Base-by-base conservation (phyloP, 176 grass and related monocot species). In the Urochloa ruziziensis region DNA sequence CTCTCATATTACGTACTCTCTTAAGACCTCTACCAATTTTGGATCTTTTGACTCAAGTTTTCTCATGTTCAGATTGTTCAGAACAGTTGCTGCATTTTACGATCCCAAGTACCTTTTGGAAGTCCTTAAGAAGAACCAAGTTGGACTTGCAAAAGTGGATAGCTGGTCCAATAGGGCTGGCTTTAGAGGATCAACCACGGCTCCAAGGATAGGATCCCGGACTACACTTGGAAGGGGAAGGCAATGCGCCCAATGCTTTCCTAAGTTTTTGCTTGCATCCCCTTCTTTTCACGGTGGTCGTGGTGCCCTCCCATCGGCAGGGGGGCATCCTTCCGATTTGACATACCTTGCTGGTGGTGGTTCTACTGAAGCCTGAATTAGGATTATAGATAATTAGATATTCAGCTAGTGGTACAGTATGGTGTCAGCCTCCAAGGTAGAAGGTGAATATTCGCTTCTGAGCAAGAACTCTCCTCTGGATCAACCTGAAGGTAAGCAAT, bases 301-400 rank as follows among this genome's bases (percentile, higher is more conserved):
- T 14, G 93, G 93, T 88, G 93, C 93, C 88, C 93, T 95, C 86
- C 93, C 93, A 30, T 95, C 93, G 78, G 93, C 93, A 68, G 93
- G 93, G 75, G 93, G 93, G 85, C 93, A 95, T 92, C 93, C 93
- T 86, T 92, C 93, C 6, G 93, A 95, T 86, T 78, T 95, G 42
- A 95, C 93, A 43, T 88, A 90, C 79, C 88, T 95, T 69, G 93
- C 93, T 11, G 93, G 93, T 1, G 93, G 93, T 58, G 93, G 93
- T 82, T 66, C 70, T 73, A 39, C 37, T 78, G 65, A 83, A 84
- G 51, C 67, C 74, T 95, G 80, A 88, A 74, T 47, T 91, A 88
- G 67, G 46, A 42, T 18, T 58, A 6, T 74, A 82, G 87, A 76
- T 52, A 54, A 51, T 32, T 68, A 88, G 82, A 46, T 81, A 73